Base-by-base conservation (phyloP, 768 basidiomycete genomes). In the Tricholoma flavovirens region DNA sequence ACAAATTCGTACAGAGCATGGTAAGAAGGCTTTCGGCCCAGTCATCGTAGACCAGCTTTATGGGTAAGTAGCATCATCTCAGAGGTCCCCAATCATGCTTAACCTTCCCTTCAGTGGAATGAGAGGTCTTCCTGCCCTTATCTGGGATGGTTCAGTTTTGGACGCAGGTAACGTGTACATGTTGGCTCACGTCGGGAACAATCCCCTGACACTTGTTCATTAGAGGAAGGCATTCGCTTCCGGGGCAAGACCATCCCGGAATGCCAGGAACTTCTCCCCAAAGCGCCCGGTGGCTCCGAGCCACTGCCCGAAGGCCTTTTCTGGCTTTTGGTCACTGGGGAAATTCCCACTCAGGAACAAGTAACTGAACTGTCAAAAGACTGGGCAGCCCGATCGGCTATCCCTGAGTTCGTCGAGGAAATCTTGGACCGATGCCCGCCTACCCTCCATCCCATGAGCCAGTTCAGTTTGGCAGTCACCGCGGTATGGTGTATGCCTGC, bases 161-260 rank as follows among this genome's bases (percentile, higher is more conserved):
- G 96, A 98, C 69, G 83, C 96, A 53, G 88, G 90, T 88, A 53
- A n/a, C 56, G 82, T 71, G 8, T 45, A 48, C 6, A 50, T 14
- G 10, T 33, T 43, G 5, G 24, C 57, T 36, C 36, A 8, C 50
- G 11, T 21, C 33, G 30, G 24, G 5, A 46, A 15, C 55, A 49
- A 48, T n/a, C 42, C 59, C 53, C 56, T 59, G 29, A 51, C 54
- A 9, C 14, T 7, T 30, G 33, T 59, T 7, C 63, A n/a, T n/a
- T n/a, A 90, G 90, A 95, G 68, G 94, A 97, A 78, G 96, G 96
- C 56, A 98, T 98, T 67, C 92, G 96, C 62, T 98, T 98, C 86
- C 90, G 95, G 69, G 95, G 93, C 58, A 91, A 90, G 74, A 92
- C 92, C 55, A 96, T 96, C 67, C 90, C 91, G 40, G 94, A 97